Evolutionary conservation across 2,329 filamentous ascomycete genomes (phyloP).

Genomic region (Aureobasidium subglaciale): DNA sequence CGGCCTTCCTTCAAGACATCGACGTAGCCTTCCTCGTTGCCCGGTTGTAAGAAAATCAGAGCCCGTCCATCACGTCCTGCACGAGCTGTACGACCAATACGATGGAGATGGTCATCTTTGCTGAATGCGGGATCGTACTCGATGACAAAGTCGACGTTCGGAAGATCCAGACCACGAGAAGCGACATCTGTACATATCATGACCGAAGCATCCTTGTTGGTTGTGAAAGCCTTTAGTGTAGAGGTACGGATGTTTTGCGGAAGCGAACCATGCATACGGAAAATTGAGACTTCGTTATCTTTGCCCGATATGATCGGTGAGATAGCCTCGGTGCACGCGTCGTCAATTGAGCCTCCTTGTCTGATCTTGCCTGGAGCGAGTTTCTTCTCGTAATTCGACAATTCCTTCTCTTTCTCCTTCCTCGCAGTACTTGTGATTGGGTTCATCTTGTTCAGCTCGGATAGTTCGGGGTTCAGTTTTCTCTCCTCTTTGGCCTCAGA

Average conservation of each 20-base stretch:
- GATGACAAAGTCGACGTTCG: slow-evolving; percentile 87
- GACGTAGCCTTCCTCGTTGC: slow-evolving; percentile 87
- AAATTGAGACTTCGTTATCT: slow-evolving; percentile 67
- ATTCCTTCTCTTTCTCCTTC: slow-evolving; percentile 17
- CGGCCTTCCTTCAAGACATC: slow-evolving; percentile 67
- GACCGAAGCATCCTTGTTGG: slow-evolving; percentile 66
- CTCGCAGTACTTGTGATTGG: slow-evolving; percentile 8
- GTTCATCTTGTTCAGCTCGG: slow-evolving; percentile 20
- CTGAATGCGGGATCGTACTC: slow-evolving; percentile 96
- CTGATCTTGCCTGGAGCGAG: slow-evolving; percentile 30
- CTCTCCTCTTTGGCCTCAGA: slow-evolving; percentile 22
- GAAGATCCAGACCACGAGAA: slow-evolving; percentile 89
- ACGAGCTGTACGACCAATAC: slow-evolving; percentile 89
- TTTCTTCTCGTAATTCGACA: slow-evolving; percentile 4
- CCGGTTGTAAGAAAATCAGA: slow-evolving; percentile 81
- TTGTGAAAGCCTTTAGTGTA: slow-evolving; percentile 73
- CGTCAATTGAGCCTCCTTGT: slow-evolving; percentile 34
- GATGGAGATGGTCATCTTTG: slow-evolving; percentile 86
- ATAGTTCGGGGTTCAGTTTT: slow-evolving; percentile 18
- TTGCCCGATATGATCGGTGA: slow-evolving; percentile 60
- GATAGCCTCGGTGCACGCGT: slow-evolving; percentile 53
- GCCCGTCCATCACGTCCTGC: slow-evolving; percentile 83
- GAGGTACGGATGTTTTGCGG: slow-evolving; percentile 80
- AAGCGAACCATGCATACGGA: slow-evolving; percentile 87
- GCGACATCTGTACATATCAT: slow-evolving; percentile 93